Evolutionary conservation across 1,284 basidiomycete species (phyloP).

Genomic region (Spongiforma sp.): DNA sequence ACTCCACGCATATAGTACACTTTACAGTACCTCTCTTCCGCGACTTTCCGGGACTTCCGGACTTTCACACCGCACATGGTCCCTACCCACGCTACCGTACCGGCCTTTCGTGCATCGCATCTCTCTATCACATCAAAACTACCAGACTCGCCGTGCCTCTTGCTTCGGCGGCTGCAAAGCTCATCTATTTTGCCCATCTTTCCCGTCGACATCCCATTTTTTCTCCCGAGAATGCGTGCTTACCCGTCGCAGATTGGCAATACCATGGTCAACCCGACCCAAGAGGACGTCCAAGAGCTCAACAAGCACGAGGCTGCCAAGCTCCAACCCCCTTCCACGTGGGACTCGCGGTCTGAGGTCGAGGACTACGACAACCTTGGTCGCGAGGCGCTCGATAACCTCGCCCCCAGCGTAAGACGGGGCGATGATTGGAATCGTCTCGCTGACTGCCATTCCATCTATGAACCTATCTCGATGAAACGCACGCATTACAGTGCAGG

Average conservation of each 20-base stretch:
- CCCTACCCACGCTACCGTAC: constrained; percentile 60
- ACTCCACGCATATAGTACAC: constrained; percentile 68
- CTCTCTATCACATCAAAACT: constrained; percentile 46
- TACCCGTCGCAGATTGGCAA: constrained; percentile 40
- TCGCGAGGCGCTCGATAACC: constrained; percentile 26
- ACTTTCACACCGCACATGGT: constrained; percentile 55
- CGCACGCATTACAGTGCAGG: constrained; percentile 56
- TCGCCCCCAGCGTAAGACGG: constrained; percentile 48
- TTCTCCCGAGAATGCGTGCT: constrained; percentile 53
- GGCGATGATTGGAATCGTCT: constrained; percentile 67
- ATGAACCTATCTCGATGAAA: constrained; percentile 43
- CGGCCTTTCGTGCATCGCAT: constrained; percentile 31
- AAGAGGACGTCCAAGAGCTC: constrained; percentile 64
- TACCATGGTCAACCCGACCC: constrained; percentile 47
- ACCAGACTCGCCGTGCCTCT: constrained; percentile 52
- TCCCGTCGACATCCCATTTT: constrained; percentile 50
- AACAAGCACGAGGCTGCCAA: constrained; percentile 47
- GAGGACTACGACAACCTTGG: constrained; percentile 42
- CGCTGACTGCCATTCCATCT: constrained; percentile 53
- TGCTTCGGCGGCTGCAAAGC: constrained; percentile 60
- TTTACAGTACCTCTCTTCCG: constrained; percentile 54
- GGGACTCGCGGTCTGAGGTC: constrained; percentile 24
- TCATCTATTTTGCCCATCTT: constrained; percentile 64
- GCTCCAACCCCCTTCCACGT: constrained; percentile 29
- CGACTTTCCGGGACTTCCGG: constrained; percentile 27